Evolutionary conservation across 257 asterid genomes (phyloP).

Genomic region (Solanum okadae): DNA sequence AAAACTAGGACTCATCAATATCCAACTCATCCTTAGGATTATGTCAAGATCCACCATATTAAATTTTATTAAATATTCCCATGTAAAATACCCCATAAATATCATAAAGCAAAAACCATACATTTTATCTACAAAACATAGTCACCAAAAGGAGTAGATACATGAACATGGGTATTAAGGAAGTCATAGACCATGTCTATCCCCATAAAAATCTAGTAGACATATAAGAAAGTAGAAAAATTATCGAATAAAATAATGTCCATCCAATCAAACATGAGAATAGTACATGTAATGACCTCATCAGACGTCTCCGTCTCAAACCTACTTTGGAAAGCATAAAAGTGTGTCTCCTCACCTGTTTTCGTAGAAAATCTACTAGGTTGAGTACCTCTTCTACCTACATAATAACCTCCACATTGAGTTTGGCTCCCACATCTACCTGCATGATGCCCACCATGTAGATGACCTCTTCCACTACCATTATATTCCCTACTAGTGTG

Average conservation of each 20-base stretch:
- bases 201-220: background rate
- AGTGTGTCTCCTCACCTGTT: background rate
- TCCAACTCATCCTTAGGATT: background rate
- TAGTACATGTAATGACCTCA: background rate
- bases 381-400: background rate
- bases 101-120: background rate
- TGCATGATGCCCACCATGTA: background rate
- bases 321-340: background rate
- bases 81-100: background rate
- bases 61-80: no score
- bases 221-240: background rate
- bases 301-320: background rate
- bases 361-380: background rate
- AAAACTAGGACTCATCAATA: no score
- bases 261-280: background rate
- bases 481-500: no score
- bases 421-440: background rate
- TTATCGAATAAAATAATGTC: background rate
- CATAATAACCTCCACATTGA: background rate
- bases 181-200: background rate
- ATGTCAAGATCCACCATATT: background rate
- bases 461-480: background rate
- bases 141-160: background rate
- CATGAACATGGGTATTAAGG: background rate
- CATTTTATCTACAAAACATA: background rate